Percentiles rank a stretch among this genome's conserved stretches.
These are phyloP conservation scores for Protomyces inouyei DNA, from an alignment of 1,139 yeast genomes.

Conservation along the genomic window DNA sequence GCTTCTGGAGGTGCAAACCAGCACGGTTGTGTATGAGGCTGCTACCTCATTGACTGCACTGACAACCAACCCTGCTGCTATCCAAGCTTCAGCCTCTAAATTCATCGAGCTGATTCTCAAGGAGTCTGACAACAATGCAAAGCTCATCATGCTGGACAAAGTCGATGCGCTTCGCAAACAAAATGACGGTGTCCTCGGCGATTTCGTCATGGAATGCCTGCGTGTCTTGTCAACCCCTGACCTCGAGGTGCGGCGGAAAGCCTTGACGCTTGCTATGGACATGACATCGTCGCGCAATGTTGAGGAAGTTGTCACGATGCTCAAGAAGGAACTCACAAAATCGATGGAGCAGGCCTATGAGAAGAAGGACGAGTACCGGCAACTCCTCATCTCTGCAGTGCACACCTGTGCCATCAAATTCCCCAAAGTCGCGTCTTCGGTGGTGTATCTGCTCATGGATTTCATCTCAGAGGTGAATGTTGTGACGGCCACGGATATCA, in stretches of 20 bases:
- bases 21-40: constrained; percentile 86
- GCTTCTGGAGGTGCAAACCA: constrained; percentile 63
- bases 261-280: constrained; percentile 72
- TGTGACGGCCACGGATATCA: constrained; percentile 81
- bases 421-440: constrained; percentile 85
- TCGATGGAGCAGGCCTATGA: constrained; percentile 54
- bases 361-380: constrained; percentile 72
- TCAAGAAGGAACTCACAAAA: constrained; percentile 83
- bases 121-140: constrained; percentile 90
- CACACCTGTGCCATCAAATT: constrained; percentile 85
- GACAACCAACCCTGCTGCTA: constrained; percentile 61
- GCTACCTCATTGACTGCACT: constrained; percentile 77
- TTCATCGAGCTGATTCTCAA: constrained; percentile 83
- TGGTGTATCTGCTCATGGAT: constrained; percentile 81
- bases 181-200: constrained; percentile 82
- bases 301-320: constrained; percentile 84
- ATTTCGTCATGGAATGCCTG: constrained; percentile 76
- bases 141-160: constrained; percentile 84
- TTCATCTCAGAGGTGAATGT: constrained; percentile 80
- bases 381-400: constrained; percentile 77
- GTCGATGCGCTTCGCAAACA: constrained; percentile 67
- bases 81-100: constrained; percentile 73
- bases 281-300: constrained; percentile 84
- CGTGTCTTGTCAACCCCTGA: constrained; percentile 84
- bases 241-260: constrained; percentile 82